Conservation (phyloP, 768 basidiomycete genomes). For the Tubosaeta brunneosetosa region DNA sequence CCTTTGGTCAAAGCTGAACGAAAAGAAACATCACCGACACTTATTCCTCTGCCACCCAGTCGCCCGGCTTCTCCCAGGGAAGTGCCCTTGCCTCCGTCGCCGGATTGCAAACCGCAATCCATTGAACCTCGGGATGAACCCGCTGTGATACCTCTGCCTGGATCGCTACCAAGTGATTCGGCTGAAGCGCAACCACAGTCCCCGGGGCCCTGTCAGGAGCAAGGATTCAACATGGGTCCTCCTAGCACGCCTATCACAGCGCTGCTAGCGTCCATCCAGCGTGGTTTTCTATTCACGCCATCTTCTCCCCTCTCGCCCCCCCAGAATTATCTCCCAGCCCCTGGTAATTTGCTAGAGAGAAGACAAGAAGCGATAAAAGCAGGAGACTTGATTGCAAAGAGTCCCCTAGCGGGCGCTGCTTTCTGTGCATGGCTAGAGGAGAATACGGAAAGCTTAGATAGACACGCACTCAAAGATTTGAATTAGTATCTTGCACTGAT, state of each 20-base stretch:
- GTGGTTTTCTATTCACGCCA: slow-evolving; percentile 64
- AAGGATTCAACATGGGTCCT: not conserved
- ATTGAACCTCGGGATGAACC: slow-evolving; percentile 6
- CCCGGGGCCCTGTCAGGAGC: slow-evolving; percentile 1
- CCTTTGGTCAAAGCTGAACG: slow-evolving; percentile 9
- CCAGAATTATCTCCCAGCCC: slow-evolving; percentile 35
- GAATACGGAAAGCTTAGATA: slow-evolving; percentile 16
- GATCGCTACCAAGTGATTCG: not conserved
- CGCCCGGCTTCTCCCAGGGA: slow-evolving; percentile 16
- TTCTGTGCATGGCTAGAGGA: slow-evolving; percentile 12
- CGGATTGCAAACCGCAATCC: slow-evolving; percentile 3
- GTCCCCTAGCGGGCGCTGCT: not conserved
- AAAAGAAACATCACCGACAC: slow-evolving; percentile 15
- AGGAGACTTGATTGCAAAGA: not conserved
- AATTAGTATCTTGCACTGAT: slow-evolving; percentile 12
- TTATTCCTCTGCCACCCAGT: slow-evolving; percentile 19
- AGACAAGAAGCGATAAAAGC: slow-evolving; percentile 1
- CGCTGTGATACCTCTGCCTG: not conserved
- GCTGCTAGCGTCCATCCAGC: slow-evolving; percentile 57
- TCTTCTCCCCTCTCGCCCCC: slow-evolving; percentile 59
- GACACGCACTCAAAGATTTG: slow-evolving; percentile 21
- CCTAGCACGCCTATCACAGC: slow-evolving; percentile 63
- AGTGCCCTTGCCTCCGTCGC: slow-evolving; percentile 22
- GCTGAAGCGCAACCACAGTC: not conserved
- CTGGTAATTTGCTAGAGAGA: slow-evolving; percentile 2